Evolutionary conservation across 768 basidiomycete species (phyloP).

Genomic region (Sporobolomyces pararoseus): DNA sequence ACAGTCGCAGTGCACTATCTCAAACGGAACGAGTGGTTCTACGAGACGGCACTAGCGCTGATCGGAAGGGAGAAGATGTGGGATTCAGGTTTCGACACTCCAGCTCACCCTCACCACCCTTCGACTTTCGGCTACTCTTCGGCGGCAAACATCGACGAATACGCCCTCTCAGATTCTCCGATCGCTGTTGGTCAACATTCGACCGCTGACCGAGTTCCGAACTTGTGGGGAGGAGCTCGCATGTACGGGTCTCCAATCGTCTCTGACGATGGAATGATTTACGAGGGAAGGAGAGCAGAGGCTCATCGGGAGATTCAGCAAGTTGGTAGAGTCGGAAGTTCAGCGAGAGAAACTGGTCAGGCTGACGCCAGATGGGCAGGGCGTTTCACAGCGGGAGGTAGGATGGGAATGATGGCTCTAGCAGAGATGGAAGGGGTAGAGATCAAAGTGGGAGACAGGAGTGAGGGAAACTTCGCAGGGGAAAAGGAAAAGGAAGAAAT

Average conservation of each 20-base stretch:
- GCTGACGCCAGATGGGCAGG: no score
- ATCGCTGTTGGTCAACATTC: conserved; percentile 5
- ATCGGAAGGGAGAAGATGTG: conserved; percentile 53
- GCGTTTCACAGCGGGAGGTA: conserved; percentile 10
- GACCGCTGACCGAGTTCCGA: conserved; percentile 16
- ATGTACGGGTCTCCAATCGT: conserved; percentile 46
- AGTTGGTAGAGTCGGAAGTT: neutral
- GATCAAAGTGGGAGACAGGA: conserved; percentile 13
- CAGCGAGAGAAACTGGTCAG: no score
- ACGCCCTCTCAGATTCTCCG: conserved; percentile 4
- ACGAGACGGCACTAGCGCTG: conserved; percentile 85
- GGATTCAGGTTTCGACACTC: conserved; percentile 40
- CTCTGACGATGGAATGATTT: conserved; percentile 20
- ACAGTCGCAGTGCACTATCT: conserved; percentile 95
- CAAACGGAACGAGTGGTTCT: conserved; percentile 94
- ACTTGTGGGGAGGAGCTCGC: conserved; percentile 41
- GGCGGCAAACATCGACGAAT: neutral
- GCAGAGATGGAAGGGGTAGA: conserved; percentile 32
- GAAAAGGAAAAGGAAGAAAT: neutral
- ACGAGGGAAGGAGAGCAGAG: conserved; percentile 29
- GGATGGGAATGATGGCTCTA: conserved; percentile 12
- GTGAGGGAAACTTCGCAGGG: neutral
- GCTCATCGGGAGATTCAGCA: conserved; percentile 25
- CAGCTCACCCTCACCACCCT: conserved; percentile 26
- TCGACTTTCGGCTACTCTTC: conserved; percentile 4